Evolutionary conservation across 2,329 filamentous ascomycete species (phyloP).

Genomic region (Diplocarpon mali): DNA sequence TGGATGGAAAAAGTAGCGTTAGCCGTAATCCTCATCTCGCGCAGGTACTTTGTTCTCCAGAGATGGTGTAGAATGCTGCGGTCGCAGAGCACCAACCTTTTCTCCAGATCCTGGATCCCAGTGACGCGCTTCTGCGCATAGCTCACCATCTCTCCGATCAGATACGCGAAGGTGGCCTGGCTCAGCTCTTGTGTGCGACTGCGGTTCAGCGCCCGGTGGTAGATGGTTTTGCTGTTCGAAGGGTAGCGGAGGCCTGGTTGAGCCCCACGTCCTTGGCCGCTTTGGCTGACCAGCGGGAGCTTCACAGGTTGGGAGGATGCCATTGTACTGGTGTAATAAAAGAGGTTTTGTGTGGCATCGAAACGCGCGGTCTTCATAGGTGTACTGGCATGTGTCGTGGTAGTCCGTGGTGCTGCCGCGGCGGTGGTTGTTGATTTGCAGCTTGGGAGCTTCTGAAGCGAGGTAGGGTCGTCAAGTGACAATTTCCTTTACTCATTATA

Average conservation of each 20-base stretch:
- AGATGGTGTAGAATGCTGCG: too few relatives aligned
- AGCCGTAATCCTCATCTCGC: not conserved
- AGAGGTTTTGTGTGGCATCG: slow-evolving; percentile 7
- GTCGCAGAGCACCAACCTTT: slow-evolving; percentile 46
- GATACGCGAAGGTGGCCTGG: slow-evolving; percentile 86
- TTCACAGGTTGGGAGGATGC: slow-evolving; percentile 26
- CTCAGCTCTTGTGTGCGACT: slow-evolving; percentile 81
- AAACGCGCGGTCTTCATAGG: not conserved
- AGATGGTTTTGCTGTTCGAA: slow-evolving; percentile 92
- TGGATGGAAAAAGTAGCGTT: not conserved
- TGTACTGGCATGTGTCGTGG: slow-evolving; percentile 7
- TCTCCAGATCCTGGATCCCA: slow-evolving; percentile 87
- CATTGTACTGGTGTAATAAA: slow-evolving; percentile 18
- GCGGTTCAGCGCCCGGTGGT: slow-evolving; percentile 88
- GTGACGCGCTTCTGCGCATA: slow-evolving; percentile 88
- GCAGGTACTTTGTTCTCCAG: too few relatives aligned
- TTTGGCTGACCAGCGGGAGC: slow-evolving; percentile 17
- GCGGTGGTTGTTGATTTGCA: not conserved
- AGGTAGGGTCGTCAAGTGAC: not conserved
- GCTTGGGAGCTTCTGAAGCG: slow-evolving; percentile 3
- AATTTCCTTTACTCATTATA: not conserved
- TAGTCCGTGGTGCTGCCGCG: not conserved
- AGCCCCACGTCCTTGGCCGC: slow-evolving; percentile 14
- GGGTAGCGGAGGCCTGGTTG: slow-evolving; percentile 69
- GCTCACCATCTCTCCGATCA: slow-evolving; percentile 93